phyloP scores from a whole-genome alignment of 257 asterid species.

The Ligustrum vulgare region DNA sequence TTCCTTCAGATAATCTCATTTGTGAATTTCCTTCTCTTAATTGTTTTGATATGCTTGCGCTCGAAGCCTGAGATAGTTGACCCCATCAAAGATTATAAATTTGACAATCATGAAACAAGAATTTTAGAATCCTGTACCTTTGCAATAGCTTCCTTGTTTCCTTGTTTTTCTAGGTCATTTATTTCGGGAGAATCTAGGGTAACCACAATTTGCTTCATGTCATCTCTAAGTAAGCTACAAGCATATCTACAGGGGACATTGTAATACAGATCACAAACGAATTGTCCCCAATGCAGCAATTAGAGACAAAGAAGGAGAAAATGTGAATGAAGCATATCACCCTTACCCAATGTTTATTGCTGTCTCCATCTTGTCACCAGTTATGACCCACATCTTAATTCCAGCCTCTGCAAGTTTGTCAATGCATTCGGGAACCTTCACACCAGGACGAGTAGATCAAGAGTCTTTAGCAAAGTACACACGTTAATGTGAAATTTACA shows the following conservation, averaged over 20 bases:
- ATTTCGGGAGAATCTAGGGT: conserved; percentile 69
- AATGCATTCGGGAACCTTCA: conserved; percentile 94
- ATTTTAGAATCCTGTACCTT: conserved; percentile 48
- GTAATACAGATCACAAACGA: conserved; percentile 16
- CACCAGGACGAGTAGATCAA: conserved; percentile 17
- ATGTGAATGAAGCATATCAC: conserved; percentile 2
- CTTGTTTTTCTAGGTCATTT: conserved; percentile 58
- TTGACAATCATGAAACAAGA: not conserved
- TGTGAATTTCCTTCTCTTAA: conserved; percentile 52
- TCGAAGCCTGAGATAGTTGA: conserved; percentile 55
- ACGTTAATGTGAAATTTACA: conserved; percentile 1
- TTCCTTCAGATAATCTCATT: conserved; percentile 49
- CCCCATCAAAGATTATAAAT: conserved; percentile 24
- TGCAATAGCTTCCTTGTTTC: conserved; percentile 63
- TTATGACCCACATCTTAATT: conserved; percentile 91
- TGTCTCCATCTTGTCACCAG: conserved; percentile 99
- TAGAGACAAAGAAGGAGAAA: conserved; percentile 5
- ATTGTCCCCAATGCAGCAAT: conserved; percentile 1
- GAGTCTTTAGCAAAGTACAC: not conserved
- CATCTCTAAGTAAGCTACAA: conserved; percentile 85
- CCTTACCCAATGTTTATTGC: conserved; percentile 92
- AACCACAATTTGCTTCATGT: conserved; percentile 78
- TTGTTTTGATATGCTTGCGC: conserved; percentile 59
- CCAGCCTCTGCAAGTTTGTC: conserved; percentile 84
- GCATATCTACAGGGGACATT: conserved; percentile 58